Base-by-base conservation (phyloP, 805 yeast genomes). In the Candida vartiovaarae region DNA sequence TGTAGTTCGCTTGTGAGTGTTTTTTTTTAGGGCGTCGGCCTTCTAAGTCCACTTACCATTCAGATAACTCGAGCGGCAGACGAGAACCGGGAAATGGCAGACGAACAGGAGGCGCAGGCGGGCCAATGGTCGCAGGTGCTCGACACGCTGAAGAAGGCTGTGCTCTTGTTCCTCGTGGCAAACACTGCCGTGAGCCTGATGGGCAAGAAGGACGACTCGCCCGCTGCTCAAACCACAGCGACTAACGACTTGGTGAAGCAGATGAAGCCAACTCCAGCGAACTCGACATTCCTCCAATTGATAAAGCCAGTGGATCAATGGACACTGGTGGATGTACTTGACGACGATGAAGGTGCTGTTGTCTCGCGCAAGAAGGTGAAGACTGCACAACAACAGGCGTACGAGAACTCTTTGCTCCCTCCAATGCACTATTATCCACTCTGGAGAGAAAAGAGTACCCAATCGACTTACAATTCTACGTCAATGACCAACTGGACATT, bases 391-490 rank as follows among this genome's bases (percentile, higher is more conserved):
- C 53, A 51, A 35, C 38, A 54, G 8, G 44, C 51, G 26, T 60
- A 56, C 36, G 54, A 54, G 41, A 59, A 60, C 42, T 54, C 64
- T 3, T 33, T 45, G 7, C 23, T 30, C 15, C 47, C 48, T 8
- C 48, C 64, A 8, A 44, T 30, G 26, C 49, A 44, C 32, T 42
- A 39, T 6, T 34, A 47, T 5, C 62, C 64, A 31, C 44, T 57
- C 9, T 57, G 53, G 53, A 35, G 48, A 3, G 37, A n/a, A 0
- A 42, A 2, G 56, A 49, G 11, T 26, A 30, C 8, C 33, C 36
- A 1, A 42, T 49, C 10, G 57, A 59, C 31, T 38, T 57, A 20
- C 42, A 51, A 6, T 53, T 57, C 41, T 56, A 47, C 31, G 50
- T 58, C 27, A 55, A 52, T 38, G 60, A 55, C 34, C 32, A 50